Percentiles rank a stretch among this genome's conserved stretches.
phyloP scores from a whole-genome alignment of 345 rosid species.

The Aquilaria sinensis region DNA sequence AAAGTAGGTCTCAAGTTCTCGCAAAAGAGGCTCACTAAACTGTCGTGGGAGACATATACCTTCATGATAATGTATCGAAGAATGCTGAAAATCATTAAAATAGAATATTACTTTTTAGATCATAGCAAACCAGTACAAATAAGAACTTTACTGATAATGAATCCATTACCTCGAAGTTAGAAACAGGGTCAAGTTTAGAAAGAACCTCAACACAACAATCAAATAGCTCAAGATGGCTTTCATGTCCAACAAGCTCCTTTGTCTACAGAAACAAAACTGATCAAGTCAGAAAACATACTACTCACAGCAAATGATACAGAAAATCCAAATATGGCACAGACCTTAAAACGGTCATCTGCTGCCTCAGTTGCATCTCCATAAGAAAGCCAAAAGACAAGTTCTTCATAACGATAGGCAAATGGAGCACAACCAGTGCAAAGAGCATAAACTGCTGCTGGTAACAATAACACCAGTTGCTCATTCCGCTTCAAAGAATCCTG shows the following conservation, averaged over 20 bases:
- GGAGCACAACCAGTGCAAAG: conserved; percentile 68
- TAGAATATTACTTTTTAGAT: conserved; percentile 12
- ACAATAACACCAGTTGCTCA: conserved; percentile 43
- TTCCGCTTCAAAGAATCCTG: conserved; percentile 53
- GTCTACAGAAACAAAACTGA: conserved; percentile 9
- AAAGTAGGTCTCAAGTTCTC: conserved; percentile 61
- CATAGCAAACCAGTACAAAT: conserved; percentile 3
- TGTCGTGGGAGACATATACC: conserved; percentile 52
- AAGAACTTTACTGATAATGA: neutral
- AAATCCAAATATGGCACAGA: conserved; percentile 19
- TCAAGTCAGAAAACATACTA: conserved; percentile 13
- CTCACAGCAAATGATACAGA: conserved; percentile 1
- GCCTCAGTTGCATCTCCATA: conserved; percentile 34
- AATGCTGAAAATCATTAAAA: conserved; percentile 34
- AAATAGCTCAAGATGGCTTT: conserved; percentile 40
- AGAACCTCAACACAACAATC: conserved; percentile 82
- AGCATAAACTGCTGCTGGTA: conserved; percentile 80
- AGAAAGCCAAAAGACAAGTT: conserved; percentile 24
- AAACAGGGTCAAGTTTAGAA: conserved; percentile 34
- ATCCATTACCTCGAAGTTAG: conserved; percentile 36
- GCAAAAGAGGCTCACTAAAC: conserved; percentile 68
- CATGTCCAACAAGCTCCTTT: conserved; percentile 25
- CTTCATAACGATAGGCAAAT: conserved; percentile 30
- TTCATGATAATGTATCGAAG: conserved; percentile 31
- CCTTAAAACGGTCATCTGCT: conserved; percentile 44